Evolutionary conservation across 1,284 basidiomycete genomes (phyloP), one percentile per base, ranked within the genome.

Genomic region (Amylostereum areolatum): DNA sequence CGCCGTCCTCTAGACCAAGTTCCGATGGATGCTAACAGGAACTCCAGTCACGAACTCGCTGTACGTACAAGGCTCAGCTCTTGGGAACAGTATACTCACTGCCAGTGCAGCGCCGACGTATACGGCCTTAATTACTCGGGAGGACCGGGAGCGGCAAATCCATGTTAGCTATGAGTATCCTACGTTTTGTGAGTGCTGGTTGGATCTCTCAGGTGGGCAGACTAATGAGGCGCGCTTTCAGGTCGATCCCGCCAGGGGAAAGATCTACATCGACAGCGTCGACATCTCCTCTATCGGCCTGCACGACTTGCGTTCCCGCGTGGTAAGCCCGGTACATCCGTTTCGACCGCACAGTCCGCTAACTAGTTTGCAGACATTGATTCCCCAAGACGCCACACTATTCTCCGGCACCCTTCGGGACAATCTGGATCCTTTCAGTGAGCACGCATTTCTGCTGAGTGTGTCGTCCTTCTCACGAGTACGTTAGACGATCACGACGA

Each of bases 201-300:
- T 18, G 18, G 18, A 18, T 18, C 18, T 18, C 18, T 18, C 18
- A 1, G 18, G 18, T 18, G 18, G 1, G 18, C 18, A 18, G 18
- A 18, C 18, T 18, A 18, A 18, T 18, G 18, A 18, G 18, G 18
- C 18, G 18, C 18, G 18, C 18, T 46, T 30, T 1, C 44, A 82
- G 80, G 75, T 87, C 5, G 94, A 98, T 59, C 92, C 93, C 0
- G 72, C 79, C 2, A 69, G 71, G 8, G 95, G 95, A 0, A 78
- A 73, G 44, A 94, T 97, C 53, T 47, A 85, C 47, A 83, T 97
- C 40, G 92, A 95, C 57, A 92, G 92, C 1, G 83, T 97, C 56
- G 92, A 97, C 64, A 91, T 97, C 51, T 84, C 87, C 0, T 83
- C 71, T 4, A 93, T 98, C 54, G 93, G 93, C 1, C 70, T 96